These are phyloP conservation scores for Skeletonema marinoi DNA, from an alignment of 108 stramenopile species.

Conservation along the genomic window DNA sequence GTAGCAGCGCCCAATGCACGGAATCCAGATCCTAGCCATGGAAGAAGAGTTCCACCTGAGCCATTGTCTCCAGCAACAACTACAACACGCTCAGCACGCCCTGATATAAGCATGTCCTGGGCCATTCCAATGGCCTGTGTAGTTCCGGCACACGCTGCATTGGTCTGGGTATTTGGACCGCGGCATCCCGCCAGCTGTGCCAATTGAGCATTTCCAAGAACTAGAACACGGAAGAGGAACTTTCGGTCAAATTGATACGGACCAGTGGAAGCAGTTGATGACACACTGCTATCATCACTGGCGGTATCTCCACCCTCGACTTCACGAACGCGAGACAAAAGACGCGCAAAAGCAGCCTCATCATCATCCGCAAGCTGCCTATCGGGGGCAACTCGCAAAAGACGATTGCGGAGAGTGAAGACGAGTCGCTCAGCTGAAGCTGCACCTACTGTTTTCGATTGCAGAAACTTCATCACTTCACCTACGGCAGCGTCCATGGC, in stretches of 20 bases:
- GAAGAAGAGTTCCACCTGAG: conserved; percentile 88
- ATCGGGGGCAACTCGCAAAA: conserved; percentile 74
- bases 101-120: conserved; percentile 92
- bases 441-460: conserved; percentile 87
- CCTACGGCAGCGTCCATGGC: conserved; percentile 97
- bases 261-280: conserved; percentile 43
- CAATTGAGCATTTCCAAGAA: conserved; percentile 95
- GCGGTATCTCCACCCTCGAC: conserved; percentile 43
- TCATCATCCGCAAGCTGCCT: conserved; percentile 78
- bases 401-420: conserved; percentile 71
- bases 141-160: conserved; percentile 97
- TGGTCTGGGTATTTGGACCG: conserved; percentile 97
- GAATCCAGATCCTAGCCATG: conserved; percentile 93
- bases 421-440: conserved; percentile 79
- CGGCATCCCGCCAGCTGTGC: conserved; percentile 94
- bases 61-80: conserved; percentile 96
- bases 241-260: conserved; percentile 95
- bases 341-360: conserved; percentile 83
- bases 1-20: conserved; percentile 94
- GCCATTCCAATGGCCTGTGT: conserved; percentile 97
- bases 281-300: conserved; percentile 35
- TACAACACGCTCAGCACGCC: conserved; percentile 92
- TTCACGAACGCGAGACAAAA: conserved; percentile 68
- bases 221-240: conserved; percentile 96
- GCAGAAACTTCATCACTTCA: conserved; percentile 93